These are phyloP conservation scores for Aspergillus heteromorphus DNA, from an alignment of 495 filamentous ascomycete species.

Conservation along the genomic window DNA sequence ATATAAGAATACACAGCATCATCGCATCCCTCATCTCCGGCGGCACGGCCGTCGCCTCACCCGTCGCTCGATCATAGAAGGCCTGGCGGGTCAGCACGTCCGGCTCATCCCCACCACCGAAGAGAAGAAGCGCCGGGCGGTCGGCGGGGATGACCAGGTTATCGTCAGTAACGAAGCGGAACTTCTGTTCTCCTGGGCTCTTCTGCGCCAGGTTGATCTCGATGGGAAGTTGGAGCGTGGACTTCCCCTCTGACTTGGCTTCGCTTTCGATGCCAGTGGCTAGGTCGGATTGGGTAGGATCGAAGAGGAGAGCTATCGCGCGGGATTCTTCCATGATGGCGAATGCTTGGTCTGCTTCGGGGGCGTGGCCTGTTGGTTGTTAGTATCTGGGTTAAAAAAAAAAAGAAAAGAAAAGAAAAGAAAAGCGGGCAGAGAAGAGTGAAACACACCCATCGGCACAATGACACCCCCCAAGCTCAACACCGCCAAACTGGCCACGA, in stretches of 20 bases:
- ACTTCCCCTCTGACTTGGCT: neutral
- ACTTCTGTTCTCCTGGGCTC: slow-evolving; percentile 2
- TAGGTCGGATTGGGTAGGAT: slow-evolving; percentile 5
- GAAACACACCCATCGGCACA: slow-evolving; percentile 10
- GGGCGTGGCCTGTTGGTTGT: slow-evolving; percentile 3
- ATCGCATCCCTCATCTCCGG: slow-evolving; percentile 4
- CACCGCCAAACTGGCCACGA: slow-evolving; percentile 11
- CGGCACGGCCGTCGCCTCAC: neutral
- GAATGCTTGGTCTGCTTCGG: slow-evolving; percentile 6
- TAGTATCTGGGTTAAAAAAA: neutral
- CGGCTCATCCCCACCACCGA: neutral
- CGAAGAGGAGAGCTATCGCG: slow-evolving; percentile 5
- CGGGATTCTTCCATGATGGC: slow-evolving; percentile 6
- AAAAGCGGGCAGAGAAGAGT: neutral
- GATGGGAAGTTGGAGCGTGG: slow-evolving; percentile 1
- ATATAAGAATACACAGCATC: slow-evolving; percentile 11
- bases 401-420: neutral
- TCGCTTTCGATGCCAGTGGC: neutral
- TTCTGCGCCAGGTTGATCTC: slow-evolving; percentile 7
- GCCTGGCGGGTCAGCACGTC: slow-evolving; percentile 7
- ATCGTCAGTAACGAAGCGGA: neutral
- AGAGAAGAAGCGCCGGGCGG: slow-evolving; percentile 10
- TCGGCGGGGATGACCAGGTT: neutral
- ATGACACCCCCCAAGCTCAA: slow-evolving; percentile 8
- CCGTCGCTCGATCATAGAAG: slow-evolving; percentile 9